Evolutionary conservation across 2,329 filamentous ascomycete species (phyloP).

Genomic region (Trichoderma polysporum): DNA sequence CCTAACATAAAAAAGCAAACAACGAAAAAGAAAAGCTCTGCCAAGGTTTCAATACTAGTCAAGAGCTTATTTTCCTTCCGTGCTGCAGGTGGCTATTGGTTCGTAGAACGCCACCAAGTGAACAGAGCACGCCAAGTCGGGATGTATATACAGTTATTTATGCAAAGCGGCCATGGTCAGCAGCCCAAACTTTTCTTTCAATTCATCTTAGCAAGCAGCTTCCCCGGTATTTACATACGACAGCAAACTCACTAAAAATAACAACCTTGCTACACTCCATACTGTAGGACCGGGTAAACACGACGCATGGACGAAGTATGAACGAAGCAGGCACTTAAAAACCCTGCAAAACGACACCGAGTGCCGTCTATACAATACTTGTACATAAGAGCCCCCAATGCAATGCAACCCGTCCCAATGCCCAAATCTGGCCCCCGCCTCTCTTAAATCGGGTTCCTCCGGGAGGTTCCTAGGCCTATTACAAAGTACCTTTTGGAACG

Average conservation of each 20-base stretch:
- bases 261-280: no score
- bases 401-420: no score
- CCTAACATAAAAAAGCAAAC: no score
- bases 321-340: background rate
- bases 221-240: background rate
- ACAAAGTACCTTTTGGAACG: background rate
- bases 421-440: background rate
- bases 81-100: background rate
- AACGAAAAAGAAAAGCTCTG: background rate
- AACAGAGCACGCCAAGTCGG: no score
- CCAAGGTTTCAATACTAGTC: background rate
- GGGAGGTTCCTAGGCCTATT: background rate
- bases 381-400: no score
- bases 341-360: background rate
- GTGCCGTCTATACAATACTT: no score
- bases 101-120: background rate
- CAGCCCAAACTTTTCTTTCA: background rate
- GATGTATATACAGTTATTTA: background rate
- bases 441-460: slow-evolving; percentile 10
- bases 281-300: background rate
- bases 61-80: background rate
- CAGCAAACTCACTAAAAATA: background rate
- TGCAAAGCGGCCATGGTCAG: background rate
- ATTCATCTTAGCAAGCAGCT: background rate
- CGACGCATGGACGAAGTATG: background rate